Evolutionary conservation across 768 basidiomycete species (phyloP), one percentile per base, ranked within the genome.

Genomic region (Steccherinum ochraceum): DNA sequence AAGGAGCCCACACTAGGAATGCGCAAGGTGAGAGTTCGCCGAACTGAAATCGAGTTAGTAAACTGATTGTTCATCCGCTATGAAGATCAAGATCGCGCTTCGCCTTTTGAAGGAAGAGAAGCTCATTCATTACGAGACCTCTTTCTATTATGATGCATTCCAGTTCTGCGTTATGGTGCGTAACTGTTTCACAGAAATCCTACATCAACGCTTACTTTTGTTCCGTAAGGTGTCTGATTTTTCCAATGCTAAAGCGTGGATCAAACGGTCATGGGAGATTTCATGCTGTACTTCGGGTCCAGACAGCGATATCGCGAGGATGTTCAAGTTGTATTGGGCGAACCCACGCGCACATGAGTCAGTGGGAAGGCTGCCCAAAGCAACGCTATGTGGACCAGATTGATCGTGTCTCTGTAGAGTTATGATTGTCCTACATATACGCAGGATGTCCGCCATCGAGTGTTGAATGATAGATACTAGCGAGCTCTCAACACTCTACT

Each of bases 321-420:
- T 55, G 54, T 61, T 64, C 58, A 64, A 64, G 59, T 57, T 62
- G 58, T 61, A 62, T 43, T 64, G 61, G 61, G 61, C 61, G 20
- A 64, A 64, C 45, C 63, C 63, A 4, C 53, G 63, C 12, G 54
- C 61, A 2, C 63, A 64, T 45, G 55, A 56, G 20, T 49, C 61
- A 18, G 56, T 59, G 16, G 61, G 58, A 3, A n/a, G 43, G 20
- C 49, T 62, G n/a, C 61, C 59, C 0, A 52, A 49, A 23, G 21
- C n/a, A 7, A 43, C 25, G 16, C 27, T 48, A 11, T 30, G 25
- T 20, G 46, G 46, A 11, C 23, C 24, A 26, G 46, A 4, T 25
- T 16, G 30, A 35, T 35, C 30, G 30, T 35, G 30, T 35, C 16
- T 16, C n/a, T n/a, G n/a, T n/a, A n/a, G n/a, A n/a, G n/a, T n/a